phyloP scores from a whole-genome alignment of 306 rosid species.

The Castanea sativa region DNA sequence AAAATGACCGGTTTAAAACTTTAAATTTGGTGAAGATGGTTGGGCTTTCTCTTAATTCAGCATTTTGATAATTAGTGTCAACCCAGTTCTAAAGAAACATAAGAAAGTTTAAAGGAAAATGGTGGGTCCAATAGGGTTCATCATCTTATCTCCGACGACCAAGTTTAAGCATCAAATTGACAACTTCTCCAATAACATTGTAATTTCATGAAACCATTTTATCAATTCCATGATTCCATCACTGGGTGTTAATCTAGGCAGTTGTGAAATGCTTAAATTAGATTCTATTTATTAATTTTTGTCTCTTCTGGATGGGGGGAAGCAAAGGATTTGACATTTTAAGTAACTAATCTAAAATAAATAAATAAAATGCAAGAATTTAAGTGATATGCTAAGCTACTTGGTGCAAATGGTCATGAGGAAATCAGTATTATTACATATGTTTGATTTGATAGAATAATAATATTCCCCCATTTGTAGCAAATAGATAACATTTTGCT shows the following conservation, averaged over 20 bases:
- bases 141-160: not conserved
- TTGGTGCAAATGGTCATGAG: too few species aligned
- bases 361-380: too few species aligned
- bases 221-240: not conserved
- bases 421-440: too few species aligned
- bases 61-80: not conserved
- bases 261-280: too few species aligned
- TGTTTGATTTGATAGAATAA: too few species aligned
- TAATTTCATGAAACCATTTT: not conserved
- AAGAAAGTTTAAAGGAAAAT: not conserved
- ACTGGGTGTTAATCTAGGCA: too few species aligned
- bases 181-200: not conserved
- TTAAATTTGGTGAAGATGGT: not conserved
- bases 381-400: too few species aligned
- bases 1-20: not conserved
- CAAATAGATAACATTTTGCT: too few species aligned
- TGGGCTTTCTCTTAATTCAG: not conserved
- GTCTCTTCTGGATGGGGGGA: not conserved
- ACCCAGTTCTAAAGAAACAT: not conserved
- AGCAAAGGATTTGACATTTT: not conserved
- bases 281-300: not conserved
- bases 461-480: too few species aligned
- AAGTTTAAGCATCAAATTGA: not conserved
- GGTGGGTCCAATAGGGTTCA: not conserved
- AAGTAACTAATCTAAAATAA: too few species aligned